Evolutionary conservation across 192 early-diverging fungal genomes (phyloP), one percentile per base, ranked within the genome.

Genomic region (Mortierella hygrophila): DNA sequence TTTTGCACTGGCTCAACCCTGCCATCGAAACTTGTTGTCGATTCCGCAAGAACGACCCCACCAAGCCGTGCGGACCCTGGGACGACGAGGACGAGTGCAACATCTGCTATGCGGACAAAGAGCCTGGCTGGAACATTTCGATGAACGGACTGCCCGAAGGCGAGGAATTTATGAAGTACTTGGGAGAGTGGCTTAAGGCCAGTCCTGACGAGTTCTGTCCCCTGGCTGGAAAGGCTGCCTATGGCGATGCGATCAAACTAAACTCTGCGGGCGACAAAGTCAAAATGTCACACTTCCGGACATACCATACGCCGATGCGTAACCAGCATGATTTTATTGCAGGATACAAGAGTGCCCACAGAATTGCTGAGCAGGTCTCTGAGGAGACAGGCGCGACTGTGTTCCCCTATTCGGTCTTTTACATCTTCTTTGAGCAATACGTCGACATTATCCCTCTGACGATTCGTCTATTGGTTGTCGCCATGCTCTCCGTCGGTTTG

Each of bases 371-470:
- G 1, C 83, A 89, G 11, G 81, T 93, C 1, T 83, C 85, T 40
- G 70, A 79, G 23, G 77, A 89, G 9, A 87, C 83, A 23, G 90
- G 87, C 3, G 37, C 92, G 6, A 85, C 85, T 21, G 92, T 94
- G 6, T 93, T 91, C 68, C 91, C 93, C 0, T 94, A 94, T 72
- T 93, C 93, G 0, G 87, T 93, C 6, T 93, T 92, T 76, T 93
- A 94, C 75, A 89, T 93, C 68, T 94, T 94, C 81, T 94, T 94
- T 81, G 93, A 93, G 75, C 93, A 94, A 84, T 94, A 94, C 63
- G 79, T 89, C 13, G 85, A 90, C 38, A 92, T 94, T 41, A 87
- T 91, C 5, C 57, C 78, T 8, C 81, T 93, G 83, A 89, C 93
- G 6, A 41, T 89, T 16, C 83, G 91, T 11, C 83, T 93, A 10